phyloP scores from a whole-genome alignment of 1,139 yeast genomes.

The Suhomyces anneliseae region DNA sequence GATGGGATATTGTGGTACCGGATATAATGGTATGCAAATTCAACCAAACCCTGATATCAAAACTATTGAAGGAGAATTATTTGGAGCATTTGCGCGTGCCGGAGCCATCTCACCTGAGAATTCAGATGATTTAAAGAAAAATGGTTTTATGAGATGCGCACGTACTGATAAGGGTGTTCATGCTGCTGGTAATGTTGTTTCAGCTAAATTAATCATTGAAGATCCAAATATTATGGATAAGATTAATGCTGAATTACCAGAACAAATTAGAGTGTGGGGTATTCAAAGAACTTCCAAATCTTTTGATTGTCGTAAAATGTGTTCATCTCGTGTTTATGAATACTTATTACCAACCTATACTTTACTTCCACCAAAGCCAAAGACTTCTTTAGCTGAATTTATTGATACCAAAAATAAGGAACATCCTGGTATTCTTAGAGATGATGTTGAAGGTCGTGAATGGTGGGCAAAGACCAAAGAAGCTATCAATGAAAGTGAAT shows the following conservation, averaged over 20 bases:
- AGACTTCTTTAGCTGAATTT: constrained; percentile 59
- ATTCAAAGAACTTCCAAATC: constrained; percentile 84
- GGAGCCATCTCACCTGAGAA: constrained; percentile 92
- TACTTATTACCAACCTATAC: constrained; percentile 90
- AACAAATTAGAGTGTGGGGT: constrained; percentile 90
- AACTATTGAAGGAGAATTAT: constrained; percentile 91
- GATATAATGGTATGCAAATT: constrained; percentile 96
- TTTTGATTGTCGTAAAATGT: constrained; percentile 93
- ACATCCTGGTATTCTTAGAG: constrained; percentile 59
- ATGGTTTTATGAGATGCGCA: constrained; percentile 93
- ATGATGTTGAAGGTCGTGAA: constrained; percentile 63
- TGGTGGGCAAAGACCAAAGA: constrained; percentile 67
- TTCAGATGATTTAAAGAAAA: constrained; percentile 85
- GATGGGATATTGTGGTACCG: constrained; percentile 97
- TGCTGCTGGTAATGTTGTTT: constrained; percentile 95
- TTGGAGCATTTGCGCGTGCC: constrained; percentile 79
- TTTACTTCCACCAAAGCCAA: constrained; percentile 86
- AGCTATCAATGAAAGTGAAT: constrained; percentile 43
- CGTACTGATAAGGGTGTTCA: constrained; percentile 99
- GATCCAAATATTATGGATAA: constrained; percentile 74
- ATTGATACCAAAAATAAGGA: constrained; percentile 53
- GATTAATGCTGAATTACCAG: constrained; percentile 77
- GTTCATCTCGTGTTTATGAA: constrained; percentile 92
- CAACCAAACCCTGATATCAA: constrained; percentile 77
- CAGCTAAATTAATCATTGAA: constrained; percentile 84